Base-by-base conservation (phyloP, 345 rosid species). In the Kernera saxatilis region DNA sequence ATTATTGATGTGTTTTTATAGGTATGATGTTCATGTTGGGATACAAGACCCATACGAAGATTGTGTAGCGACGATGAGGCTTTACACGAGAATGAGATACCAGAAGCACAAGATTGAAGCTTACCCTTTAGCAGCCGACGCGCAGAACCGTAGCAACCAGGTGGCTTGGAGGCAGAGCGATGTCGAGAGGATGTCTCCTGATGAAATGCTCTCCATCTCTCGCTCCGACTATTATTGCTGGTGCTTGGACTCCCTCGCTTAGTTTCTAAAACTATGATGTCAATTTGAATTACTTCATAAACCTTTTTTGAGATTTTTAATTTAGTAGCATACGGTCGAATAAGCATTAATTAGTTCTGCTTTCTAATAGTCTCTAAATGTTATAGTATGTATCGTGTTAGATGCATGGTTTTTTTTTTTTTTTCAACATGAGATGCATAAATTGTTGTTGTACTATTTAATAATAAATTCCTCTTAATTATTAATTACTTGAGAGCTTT, bases 171-270 rank as follows among this genome's bases (percentile, higher is more conserved):
- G 97, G 85, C 98, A 90, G 70, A 80, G 23, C 45, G 97, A 93
- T 72, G 86, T 88, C 15, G 97, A 88, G 79, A 84, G 87, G 77
- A 88, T 90, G 96, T 77, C 56, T 73, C 96, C 98, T 1, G 81
- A 88, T 25, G 91, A 85, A 44, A 64, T 90, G 87, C 77, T 87
- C 14, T 79, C 77, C 2, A 81, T 88, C 32, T 90, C 97, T 50
- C 87, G 87, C 68, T 88, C 97, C 4, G 97, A 93, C 60, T 90
- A 84, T 70, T 87, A 90, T 58, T 93, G 98, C 23, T 93, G 98
- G 98, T 93, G 97, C 77, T 66, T 93, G 77, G 97, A 93, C 68
- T 83, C 91, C 19, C 14, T 69, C 26, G 70, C 43, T 60, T 75
- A 39, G 52, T 5, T 48, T 33, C 43, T 40, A 32, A 23, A 14